Evolutionary conservation across 345 rosid genomes (phyloP).

Genomic region (Eucalyptus curtisii): DNA sequence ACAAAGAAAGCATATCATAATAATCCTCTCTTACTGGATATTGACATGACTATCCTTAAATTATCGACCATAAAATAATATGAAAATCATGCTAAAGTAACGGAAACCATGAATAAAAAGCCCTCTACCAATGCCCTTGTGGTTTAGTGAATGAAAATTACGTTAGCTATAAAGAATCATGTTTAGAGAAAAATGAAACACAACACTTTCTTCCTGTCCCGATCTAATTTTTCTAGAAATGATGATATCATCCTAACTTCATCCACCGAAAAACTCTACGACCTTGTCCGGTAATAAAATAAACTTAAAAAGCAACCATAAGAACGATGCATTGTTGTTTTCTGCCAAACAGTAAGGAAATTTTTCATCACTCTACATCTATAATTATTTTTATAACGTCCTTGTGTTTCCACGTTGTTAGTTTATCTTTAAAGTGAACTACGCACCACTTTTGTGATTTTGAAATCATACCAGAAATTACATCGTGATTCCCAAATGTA

Average conservation of each 20-base stretch:
- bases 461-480: not conserved
- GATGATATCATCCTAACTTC: not conserved
- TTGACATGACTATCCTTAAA: not conserved
- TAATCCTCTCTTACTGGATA: not conserved
- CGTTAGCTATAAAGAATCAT: not conserved
- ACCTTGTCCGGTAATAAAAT: not conserved
- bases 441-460: not conserved
- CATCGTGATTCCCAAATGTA: not conserved
- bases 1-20: not conserved
- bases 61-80: not conserved
- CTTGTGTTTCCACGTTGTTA: not conserved
- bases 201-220: not conserved
- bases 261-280: not conserved
- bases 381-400: not conserved
- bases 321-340: not conserved
- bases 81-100: not conserved
- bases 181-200: not conserved
- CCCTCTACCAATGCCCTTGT: not conserved
- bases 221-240: not conserved
- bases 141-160: not conserved
- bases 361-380: not conserved
- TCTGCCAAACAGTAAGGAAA: not conserved
- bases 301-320: not conserved
- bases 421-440: not conserved
- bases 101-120: not conserved